A percentile compares a stretch with the other conserved stretches of the same genome.
Conservation (phyloP, 1,284 basidiomycete species). For the Cutaneotrichosporon spelunceum region DNA sequence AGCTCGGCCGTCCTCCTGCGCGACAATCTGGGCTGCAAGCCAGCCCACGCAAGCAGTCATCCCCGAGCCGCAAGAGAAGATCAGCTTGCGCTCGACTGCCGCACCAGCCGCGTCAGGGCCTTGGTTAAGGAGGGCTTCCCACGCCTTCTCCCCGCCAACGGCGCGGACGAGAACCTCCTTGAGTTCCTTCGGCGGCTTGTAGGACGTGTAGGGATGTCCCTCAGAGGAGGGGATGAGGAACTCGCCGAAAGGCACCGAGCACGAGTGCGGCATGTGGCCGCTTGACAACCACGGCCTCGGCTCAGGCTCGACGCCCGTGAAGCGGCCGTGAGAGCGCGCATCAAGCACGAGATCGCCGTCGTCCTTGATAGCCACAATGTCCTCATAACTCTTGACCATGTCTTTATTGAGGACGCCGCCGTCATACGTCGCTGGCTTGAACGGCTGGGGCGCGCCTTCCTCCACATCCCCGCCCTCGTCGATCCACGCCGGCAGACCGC, state of each 20-base stretch:
- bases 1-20: slow-evolving; percentile 62
- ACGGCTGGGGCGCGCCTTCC: slow-evolving; percentile 39
- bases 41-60: slow-evolving; percentile 96
- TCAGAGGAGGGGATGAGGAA: slow-evolving; percentile 59
- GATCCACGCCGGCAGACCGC: slow-evolving; percentile 81
- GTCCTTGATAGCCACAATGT: slow-evolving; percentile 67
- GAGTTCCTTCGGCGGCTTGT: slow-evolving; percentile 63
- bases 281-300: slow-evolving; percentile 82
- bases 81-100: slow-evolving; percentile 59
- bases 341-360: slow-evolving; percentile 71
- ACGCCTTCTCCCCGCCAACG: slow-evolving; percentile 52
- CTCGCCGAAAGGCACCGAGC: slow-evolving; percentile 75
- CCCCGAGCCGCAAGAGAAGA: slow-evolving; percentile 81
- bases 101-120: slow-evolving; percentile 52
- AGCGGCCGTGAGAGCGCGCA: slow-evolving; percentile 77
- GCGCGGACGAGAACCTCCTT: slow-evolving; percentile 57
- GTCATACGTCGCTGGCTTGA: slow-evolving; percentile 8
- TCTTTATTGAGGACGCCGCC: slow-evolving; percentile 49
- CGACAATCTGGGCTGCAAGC: slow-evolving; percentile 79
- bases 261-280: slow-evolving; percentile 87
- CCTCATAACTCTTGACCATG: slow-evolving; percentile 69
- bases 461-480: slow-evolving; percentile 67
- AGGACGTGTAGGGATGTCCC: slow-evolving; percentile 51
- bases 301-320: slow-evolving; percentile 76
- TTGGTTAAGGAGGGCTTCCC: slow-evolving; percentile 52